Percentiles rank a stretch among this genome's conserved stretches.
These are phyloP conservation scores for Fusarium sp. DNA, from an alignment of 2,329 filamentous ascomycete species.

Conservation along the genomic window DNA sequence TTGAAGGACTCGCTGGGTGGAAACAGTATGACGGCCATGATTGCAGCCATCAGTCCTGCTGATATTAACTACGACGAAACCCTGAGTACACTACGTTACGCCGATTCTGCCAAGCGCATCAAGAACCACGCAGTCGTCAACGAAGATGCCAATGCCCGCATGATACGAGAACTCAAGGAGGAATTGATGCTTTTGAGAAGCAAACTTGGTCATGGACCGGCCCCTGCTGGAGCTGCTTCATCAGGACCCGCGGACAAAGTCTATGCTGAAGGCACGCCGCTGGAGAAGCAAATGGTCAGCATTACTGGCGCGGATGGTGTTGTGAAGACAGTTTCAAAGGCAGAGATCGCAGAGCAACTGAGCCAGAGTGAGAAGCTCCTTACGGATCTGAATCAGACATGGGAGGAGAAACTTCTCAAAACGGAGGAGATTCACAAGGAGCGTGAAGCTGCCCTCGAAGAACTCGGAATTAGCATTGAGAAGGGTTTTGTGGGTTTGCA, in stretches of 20 bases:
- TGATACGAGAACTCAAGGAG: conserved; percentile 98
- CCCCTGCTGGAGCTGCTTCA: conserved; percentile 56
- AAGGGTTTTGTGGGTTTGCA: conserved; percentile 96
- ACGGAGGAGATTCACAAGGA: conserved; percentile 99
- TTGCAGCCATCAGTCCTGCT: conserved; percentile 96
- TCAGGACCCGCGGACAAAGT: conserved; percentile 76
- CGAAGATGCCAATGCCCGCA: conserved; percentile 97
- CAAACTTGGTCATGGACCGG: conserved; percentile 76
- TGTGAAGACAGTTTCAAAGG: conserved; percentile 96
- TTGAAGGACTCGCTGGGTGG: conserved; percentile 96
- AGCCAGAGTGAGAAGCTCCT: conserved; percentile 97
- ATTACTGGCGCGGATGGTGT: conserved; percentile 88
- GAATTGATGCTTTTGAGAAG: conserved; percentile 87
- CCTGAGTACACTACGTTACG: conserved; percentile 92
- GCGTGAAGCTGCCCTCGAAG: conserved; percentile 92
- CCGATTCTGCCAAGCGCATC: conserved; percentile 97
- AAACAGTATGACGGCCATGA: conserved; percentile 99
- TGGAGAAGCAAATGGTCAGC: conserved; percentile 96
- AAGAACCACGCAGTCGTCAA: conserved; percentile 99
- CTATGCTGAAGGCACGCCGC: conserved; percentile 91
- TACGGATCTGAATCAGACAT: conserved; percentile 96
- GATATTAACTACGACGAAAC: conserved; percentile 99
- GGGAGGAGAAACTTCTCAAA: conserved; percentile 95
- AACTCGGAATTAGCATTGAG: conserved; percentile 98
- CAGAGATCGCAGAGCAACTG: conserved; percentile 96